Percentiles rank a stretch among this genome's conserved stretches.
Evolutionary conservation across 1,139 yeast genomes (phyloP).

Genomic region (Debaryomycetaceae sp.): DNA sequence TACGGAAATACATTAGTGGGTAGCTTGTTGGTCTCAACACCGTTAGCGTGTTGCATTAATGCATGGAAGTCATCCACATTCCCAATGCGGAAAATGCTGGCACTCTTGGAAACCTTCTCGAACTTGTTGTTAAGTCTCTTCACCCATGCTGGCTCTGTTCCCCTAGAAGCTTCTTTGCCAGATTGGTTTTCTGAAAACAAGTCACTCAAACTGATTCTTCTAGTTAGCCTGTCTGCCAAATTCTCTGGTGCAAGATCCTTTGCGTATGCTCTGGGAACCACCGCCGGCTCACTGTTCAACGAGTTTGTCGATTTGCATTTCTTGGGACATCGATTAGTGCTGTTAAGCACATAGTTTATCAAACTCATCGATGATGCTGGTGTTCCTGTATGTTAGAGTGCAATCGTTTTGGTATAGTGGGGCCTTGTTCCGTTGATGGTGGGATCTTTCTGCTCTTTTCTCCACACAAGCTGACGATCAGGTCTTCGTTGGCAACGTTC

Average conservation of each 20-base stretch:
- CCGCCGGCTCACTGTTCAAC: slow-evolving; percentile 6
- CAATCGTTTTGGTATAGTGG: too few species aligned
- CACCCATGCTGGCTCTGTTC: slow-evolving; percentile 4
- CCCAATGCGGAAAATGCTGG: slow-evolving; percentile 10
- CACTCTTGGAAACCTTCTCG: slow-evolving; percentile 1
- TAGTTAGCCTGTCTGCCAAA: not conserved
- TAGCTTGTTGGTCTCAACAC: slow-evolving; percentile 12
- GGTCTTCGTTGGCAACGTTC: too few species aligned
- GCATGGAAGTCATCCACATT: slow-evolving; percentile 13
- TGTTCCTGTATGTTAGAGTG: too few species aligned
- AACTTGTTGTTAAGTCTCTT: slow-evolving; percentile 4
- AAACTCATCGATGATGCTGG: slow-evolving; percentile 1
- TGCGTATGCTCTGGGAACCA: slow-evolving; percentile 4
- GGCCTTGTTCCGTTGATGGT: too few species aligned
- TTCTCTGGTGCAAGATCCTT: not conserved
- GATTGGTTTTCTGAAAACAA: not conserved
- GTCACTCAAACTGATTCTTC: not conserved
- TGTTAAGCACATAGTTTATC: slow-evolving; percentile 4
- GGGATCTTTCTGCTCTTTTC: too few species aligned
- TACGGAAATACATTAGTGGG: slow-evolving; percentile 31
- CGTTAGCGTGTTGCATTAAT: slow-evolving; percentile 27
- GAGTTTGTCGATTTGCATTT: slow-evolving; percentile 9
- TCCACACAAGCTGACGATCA: too few species aligned
- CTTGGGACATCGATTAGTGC: slow-evolving; percentile 3
- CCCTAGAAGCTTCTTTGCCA: not conserved